phyloP scores from a whole-genome alignment of 139 green algal species.

The Asterochloris sp. region DNA sequence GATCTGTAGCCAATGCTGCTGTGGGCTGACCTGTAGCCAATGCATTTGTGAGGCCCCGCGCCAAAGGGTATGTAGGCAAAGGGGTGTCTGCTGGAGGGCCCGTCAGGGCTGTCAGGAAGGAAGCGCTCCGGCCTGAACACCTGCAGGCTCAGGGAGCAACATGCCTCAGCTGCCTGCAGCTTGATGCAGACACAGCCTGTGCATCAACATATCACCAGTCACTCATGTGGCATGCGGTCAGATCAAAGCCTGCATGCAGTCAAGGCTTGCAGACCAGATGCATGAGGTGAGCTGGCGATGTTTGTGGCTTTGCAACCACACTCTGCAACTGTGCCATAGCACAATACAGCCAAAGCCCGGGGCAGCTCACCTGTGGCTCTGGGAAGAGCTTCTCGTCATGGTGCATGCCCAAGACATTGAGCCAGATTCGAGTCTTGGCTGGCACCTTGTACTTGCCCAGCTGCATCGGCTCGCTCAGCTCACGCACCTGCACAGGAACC shows the following conservation, averaged over 20 bases:
- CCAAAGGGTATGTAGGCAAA: slow-evolving; percentile 16
- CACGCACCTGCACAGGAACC: background rate
- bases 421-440: slow-evolving; percentile 3
- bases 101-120: background rate
- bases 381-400: background rate
- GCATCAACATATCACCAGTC: too few relatives aligned
- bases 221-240: too few relatives aligned
- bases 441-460: background rate
- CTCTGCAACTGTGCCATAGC: too few relatives aligned
- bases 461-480: background rate
- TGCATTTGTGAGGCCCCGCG: slow-evolving; percentile 8
- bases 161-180: too few relatives aligned
- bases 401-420: slow-evolving; percentile 15
- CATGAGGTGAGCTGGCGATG: too few relatives aligned
- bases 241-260: too few relatives aligned
- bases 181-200: too few relatives aligned
- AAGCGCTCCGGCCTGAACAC: slow-evolving; percentile 10
- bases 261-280: too few relatives aligned
- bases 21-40: slow-evolving; percentile 1
- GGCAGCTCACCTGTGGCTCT: background rate
- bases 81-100: background rate
- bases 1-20: background rate
- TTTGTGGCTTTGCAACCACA: too few relatives aligned
- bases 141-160: background rate
- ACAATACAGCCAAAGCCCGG: too few relatives aligned